Percentiles rank a stretch among this genome's conserved stretches.
phyloP scores from a whole-genome alignment of 2,329 filamentous ascomycete species.

The Alternaria sp. region DNA sequence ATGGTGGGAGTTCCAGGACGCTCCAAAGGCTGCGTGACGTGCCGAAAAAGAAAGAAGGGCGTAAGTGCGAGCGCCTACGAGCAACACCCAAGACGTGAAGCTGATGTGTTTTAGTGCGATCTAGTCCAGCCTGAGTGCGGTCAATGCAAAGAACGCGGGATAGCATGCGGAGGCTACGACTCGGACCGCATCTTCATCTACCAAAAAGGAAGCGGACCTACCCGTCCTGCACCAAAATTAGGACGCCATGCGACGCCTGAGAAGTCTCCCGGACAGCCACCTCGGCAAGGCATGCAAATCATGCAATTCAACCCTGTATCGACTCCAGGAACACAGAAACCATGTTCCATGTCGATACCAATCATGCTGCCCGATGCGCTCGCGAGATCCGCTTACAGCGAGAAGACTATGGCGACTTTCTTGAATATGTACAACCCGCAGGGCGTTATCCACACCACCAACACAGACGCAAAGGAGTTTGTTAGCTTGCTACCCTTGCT shows the following conservation, averaged over 20 bases:
- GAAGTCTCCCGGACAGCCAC: conserved; percentile 4
- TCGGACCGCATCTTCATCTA: conserved; percentile 67
- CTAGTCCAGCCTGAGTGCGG: conserved; percentile 66
- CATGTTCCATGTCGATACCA: neutral
- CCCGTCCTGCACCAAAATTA: neutral
- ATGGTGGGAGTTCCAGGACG: conserved; percentile 40
- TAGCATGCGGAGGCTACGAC: conserved; percentile 69
- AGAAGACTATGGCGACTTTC: conserved; percentile 30
- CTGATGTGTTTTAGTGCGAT: conserved; percentile 59
- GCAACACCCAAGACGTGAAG: neutral
- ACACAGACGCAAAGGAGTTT: conserved; percentile 18
- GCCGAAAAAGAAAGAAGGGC: conserved; percentile 60
- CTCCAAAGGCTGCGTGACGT: conserved; percentile 44
- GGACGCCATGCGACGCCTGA: neutral
- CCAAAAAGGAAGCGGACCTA: conserved; percentile 13
- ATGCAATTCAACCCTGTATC: neutral
- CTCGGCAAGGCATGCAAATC: conserved; percentile 2
- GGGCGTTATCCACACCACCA: conserved; percentile 6
- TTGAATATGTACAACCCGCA: conserved; percentile 29
- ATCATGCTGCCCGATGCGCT: conserved; percentile 21
- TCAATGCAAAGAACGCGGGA: conserved; percentile 65
- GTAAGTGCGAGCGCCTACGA: conserved; percentile 46
- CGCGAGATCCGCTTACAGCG: conserved; percentile 28
- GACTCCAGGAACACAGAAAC: neutral
- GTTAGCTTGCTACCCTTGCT: conserved; percentile 22